A percentile compares a stretch with the other conserved stretches of the same genome.
phyloP scores from a whole-genome alignment of 2,329 filamentous ascomycete species.

The Diaporthe caulivora region DNA sequence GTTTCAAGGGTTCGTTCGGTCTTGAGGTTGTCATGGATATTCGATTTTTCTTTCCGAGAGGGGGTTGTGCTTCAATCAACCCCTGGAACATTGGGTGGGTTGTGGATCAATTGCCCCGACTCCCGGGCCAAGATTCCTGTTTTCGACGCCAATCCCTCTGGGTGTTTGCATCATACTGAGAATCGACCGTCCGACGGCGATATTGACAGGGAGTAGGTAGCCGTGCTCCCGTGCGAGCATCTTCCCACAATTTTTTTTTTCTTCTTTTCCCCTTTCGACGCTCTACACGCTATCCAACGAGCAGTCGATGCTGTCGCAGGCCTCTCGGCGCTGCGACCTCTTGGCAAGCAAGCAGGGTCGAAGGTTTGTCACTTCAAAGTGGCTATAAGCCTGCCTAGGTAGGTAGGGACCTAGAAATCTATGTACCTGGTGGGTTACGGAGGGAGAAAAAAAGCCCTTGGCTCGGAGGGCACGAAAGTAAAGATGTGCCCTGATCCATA shows the following conservation, averaged over 20 bases:
- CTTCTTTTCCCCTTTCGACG: neutral
- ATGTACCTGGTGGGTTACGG: no score
- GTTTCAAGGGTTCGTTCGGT: neutral
- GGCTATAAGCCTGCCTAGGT: neutral
- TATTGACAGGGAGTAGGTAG: neutral
- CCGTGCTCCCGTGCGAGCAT: no score
- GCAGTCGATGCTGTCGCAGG: neutral
- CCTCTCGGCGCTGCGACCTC: neutral
- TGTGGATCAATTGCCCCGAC: neutral
- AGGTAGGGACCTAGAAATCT: neutral
- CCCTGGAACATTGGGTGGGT: neutral
- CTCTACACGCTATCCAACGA: neutral
- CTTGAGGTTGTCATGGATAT: neutral
- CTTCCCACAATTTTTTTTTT: neutral
- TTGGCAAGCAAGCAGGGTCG: neutral
- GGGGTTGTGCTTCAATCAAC: neutral
- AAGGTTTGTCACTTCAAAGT: neutral
- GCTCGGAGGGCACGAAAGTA: neutral
- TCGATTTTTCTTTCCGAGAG: neutral
- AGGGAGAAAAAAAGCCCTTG: neutral
- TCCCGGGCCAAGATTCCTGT: neutral
- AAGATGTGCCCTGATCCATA: neutral
- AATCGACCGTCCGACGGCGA: neutral
- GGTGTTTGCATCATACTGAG: constrained; percentile 10
- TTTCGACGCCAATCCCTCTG: constrained; percentile 9